These are phyloP conservation scores for Erucastrum elatum DNA, from an alignment of 345 rosid genomes.

Conservation along the genomic window DNA sequence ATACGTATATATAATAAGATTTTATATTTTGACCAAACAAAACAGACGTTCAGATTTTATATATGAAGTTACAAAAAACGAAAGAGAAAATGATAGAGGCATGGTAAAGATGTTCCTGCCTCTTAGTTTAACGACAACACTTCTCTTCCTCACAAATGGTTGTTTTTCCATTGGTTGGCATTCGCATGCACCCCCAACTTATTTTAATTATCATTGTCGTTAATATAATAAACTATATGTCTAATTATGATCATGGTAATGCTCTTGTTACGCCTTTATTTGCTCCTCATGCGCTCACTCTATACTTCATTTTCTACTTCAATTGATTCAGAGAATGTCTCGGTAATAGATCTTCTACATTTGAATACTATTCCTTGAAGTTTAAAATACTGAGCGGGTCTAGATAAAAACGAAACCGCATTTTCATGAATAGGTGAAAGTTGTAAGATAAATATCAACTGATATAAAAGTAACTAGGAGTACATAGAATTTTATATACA, in stretches of 20 bases:
- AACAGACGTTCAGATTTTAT: background rate
- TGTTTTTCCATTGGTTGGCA: conserved; percentile 57
- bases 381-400: background rate
- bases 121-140: conserved; percentile 62
- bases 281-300: conserved; percentile 24
- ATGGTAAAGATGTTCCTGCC: conserved; percentile 44
- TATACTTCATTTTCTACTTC: conserved; percentile 2
- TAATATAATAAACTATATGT: conserved; percentile 14
- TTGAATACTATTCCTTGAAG: background rate
- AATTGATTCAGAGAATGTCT: background rate
- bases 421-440: background rate
- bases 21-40: background rate
- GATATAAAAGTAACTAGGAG: background rate
- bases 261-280: conserved; percentile 26
- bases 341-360: background rate
- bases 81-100: conserved; percentile 35
- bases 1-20: background rate
- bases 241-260: conserved; percentile 27
- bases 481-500: background rate
- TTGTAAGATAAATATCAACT: background rate
- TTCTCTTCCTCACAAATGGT: conserved; percentile 35
- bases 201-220: conserved; percentile 30
- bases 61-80: background rate
- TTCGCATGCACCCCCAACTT: conserved; percentile 37
- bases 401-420: background rate